Conservation (phyloP, 169 alveolate genomes). For the Blepharisma undulans region DNA sequence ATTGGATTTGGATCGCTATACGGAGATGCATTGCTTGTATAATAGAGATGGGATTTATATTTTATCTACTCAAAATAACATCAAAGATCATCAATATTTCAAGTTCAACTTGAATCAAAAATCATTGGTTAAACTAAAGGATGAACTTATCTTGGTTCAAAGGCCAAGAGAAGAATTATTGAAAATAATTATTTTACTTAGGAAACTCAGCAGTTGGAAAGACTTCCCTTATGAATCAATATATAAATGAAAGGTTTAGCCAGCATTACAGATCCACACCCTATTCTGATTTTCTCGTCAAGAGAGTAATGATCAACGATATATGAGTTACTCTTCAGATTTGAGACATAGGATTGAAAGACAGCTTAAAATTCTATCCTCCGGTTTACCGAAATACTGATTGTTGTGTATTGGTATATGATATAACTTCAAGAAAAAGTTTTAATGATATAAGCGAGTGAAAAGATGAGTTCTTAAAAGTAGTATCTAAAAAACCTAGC, state of each 20-base stretch:
- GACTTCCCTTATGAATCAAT: slow-evolving; percentile 23
- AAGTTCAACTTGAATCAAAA: too few species aligned
- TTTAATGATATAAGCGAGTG: slow-evolving; percentile 94
- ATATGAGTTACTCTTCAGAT: slow-evolving; percentile 53
- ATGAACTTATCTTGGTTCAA: too few species aligned
- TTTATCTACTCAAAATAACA: too few species aligned
- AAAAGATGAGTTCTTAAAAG: slow-evolving; percentile 96
- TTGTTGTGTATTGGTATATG: slow-evolving; percentile 97
- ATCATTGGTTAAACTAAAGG: too few species aligned
- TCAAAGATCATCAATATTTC: too few species aligned
- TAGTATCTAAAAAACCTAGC: slow-evolving; percentile 94
- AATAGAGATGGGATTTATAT: too few species aligned
- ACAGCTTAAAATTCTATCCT: too few species aligned
- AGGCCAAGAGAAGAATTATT: too few species aligned
- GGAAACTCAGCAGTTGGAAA: slow-evolving; percentile 79
- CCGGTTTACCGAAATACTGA: too few species aligned
- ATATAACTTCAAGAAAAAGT: slow-evolving; percentile 88
- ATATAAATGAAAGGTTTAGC: slow-evolving; percentile 57
- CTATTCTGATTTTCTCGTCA: slow-evolving; percentile 81
- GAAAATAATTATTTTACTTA: slow-evolving; percentile 93
- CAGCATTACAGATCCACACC: slow-evolving; percentile 72
- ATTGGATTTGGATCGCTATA: too few species aligned
- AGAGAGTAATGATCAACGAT: slow-evolving; percentile 73
- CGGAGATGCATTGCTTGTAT: too few species aligned
- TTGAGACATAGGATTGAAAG: too few species aligned